Percentiles rank a stretch among this genome's conserved stretches.
Conservation (phyloP, 495 filamentous ascomycete genomes). For the Lasiosphaeria hispida region DNA sequence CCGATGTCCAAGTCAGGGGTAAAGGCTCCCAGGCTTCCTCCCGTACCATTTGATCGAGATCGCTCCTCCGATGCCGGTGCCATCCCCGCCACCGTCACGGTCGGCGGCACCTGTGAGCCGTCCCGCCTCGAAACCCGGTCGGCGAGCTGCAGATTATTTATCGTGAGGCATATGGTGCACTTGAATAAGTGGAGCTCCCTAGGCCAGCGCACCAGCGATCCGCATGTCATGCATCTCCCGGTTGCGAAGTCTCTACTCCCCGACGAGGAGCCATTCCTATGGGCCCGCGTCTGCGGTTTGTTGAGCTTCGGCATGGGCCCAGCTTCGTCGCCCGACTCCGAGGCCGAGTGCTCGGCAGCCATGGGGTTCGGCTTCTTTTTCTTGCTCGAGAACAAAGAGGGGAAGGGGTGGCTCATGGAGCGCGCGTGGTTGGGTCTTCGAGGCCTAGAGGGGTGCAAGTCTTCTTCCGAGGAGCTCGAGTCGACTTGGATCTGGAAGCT, state of each 20-base stretch:
- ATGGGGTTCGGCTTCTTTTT: conserved; percentile 46
- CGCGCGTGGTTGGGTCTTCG: conserved; percentile 54
- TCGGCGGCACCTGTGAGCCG: not conserved
- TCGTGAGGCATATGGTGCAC: conserved; percentile 80
- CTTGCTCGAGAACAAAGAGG: conserved; percentile 58
- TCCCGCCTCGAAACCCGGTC: conserved; percentile 16
- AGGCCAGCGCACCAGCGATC: conserved; percentile 81
- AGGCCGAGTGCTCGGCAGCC: conserved; percentile 25
- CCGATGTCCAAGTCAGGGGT: not conserved
- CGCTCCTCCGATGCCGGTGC: conserved; percentile 12
- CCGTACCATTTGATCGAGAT: conserved; percentile 8
- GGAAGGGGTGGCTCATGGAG: conserved; percentile 75
- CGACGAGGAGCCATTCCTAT: conserved; percentile 25
- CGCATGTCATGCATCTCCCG: conserved; percentile 80
- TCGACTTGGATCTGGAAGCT: conserved; percentile 29
- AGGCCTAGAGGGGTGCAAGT: conserved; percentile 32
- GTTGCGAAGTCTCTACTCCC: conserved; percentile 51
- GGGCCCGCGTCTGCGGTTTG: conserved; percentile 27
- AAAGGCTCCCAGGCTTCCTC: no score
- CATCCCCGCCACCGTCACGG: no score
- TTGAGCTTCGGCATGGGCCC: conserved; percentile 24
- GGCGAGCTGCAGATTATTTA: conserved; percentile 72
- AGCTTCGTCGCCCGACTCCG: conserved; percentile 27
- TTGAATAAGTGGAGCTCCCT: conserved; percentile 69
- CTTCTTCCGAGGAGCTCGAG: conserved; percentile 46